Base-by-base conservation (phyloP, 2,329 filamentous ascomycete species). In the Fusarium sp. region DNA sequence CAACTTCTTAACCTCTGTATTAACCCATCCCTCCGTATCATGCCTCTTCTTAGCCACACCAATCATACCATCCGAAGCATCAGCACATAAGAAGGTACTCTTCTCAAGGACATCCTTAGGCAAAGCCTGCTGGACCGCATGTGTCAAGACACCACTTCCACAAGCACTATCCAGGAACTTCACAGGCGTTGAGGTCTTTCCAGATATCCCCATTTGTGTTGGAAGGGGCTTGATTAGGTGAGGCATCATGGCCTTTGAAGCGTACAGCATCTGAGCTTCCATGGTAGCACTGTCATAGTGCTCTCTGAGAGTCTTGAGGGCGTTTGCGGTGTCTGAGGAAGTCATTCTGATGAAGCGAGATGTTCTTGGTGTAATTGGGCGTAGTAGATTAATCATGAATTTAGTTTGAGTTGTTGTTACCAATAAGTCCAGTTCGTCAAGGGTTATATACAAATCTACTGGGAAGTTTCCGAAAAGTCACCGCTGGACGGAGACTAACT, bases 101-200 rank as follows among this genome's bases (percentile, higher is more conserved):
- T 78, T 74, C 14, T 74, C 76, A 26, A 87, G 79, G 10, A 84
- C 77, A 3, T 83, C 74, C 13, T 76, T 77, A 18, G 81, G 70
- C 20, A 89, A 65, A 6, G 73, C 76, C 15, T 76, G 75, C 62
- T 87, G 83, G 20, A 89, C 73, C 31, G 84, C 77, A 14, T 84
- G 82, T 3, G 84, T 85, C 18, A 88, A 80, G 22, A 87, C 81
- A 1, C 87, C 88, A 8, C 83, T 82, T 1, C 88, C 88, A 61
- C 88, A 90, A 12, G 86, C 87, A 69, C 84, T 85, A 65, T 90
- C 88, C 16, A 90, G 76, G 30, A 90, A 71, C 6, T 56, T 53
- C 53, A 86, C 78, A 0, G 84, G 82, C 11, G 70, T 80, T 41
- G 45, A 50, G 0, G 30, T 58, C 7, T 65, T 31, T 30, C 62